phyloP scores from a whole-genome alignment of 768 basidiomycete species.

The Termitomyces sp. region DNA sequence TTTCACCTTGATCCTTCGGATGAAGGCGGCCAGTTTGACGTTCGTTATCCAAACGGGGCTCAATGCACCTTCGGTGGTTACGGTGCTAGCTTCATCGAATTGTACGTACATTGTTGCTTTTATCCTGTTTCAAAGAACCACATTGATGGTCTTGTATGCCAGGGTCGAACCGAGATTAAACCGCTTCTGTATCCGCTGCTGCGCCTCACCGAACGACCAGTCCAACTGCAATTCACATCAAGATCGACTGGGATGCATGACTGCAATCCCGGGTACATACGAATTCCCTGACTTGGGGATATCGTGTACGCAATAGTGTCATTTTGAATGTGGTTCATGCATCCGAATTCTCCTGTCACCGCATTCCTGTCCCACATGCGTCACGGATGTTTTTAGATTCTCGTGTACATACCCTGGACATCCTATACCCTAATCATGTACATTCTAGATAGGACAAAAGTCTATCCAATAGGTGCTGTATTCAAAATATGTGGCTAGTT shows the following conservation, averaged over 20 bases:
- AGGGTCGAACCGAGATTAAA: slow-evolving; percentile 42
- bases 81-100: slow-evolving; percentile 47
- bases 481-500: neutral
- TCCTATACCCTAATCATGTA: slow-evolving; percentile 10
- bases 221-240: slow-evolving; percentile 47
- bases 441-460: slow-evolving; percentile 7
- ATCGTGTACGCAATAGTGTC: slow-evolving; percentile 6
- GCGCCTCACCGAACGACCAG: slow-evolving; percentile 35
- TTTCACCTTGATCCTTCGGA: slow-evolving; percentile 22
- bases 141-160: neutral
- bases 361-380: neutral
- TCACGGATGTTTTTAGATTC: neutral
- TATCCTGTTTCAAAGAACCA: neutral
- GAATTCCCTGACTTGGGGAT: slow-evolving; percentile 28
- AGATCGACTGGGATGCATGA: slow-evolving; percentile 37
- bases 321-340: neutral
- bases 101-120: slow-evolving; percentile 21
- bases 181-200: slow-evolving; percentile 48
- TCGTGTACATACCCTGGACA: neutral
- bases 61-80: slow-evolving; percentile 47
- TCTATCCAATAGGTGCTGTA: neutral
- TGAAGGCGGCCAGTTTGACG: slow-evolving; percentile 45
- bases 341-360: neutral
- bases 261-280: slow-evolving; percentile 41
- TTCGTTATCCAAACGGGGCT: slow-evolving; percentile 48